Conservation (phyloP, 179 eudicot species). For the Beta lomatogona region DNA sequence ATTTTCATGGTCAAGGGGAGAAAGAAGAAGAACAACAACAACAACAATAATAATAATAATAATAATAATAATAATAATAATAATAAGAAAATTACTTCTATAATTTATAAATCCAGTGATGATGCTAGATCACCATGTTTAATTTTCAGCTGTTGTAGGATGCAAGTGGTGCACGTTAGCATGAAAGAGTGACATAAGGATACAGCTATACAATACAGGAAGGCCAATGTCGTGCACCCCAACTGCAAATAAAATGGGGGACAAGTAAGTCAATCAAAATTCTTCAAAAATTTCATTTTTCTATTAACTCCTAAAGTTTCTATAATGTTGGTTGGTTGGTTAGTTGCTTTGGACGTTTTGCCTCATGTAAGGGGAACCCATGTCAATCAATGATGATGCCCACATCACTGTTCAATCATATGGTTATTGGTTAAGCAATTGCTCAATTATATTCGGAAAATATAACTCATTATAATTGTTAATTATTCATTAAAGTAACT, state of each 20-base stretch:
- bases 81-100: too few relatives aligned
- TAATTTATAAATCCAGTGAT: too few relatives aligned
- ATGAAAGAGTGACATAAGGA: constrained; percentile 21
- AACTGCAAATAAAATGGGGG: constrained; percentile 24
- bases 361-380: not conserved
- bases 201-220: constrained; percentile 18
- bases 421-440: too few relatives aligned
- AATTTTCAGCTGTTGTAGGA: constrained; percentile 7
- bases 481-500: too few relatives aligned
- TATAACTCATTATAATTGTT: too few relatives aligned
- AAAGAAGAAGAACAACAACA: too few relatives aligned
- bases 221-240: constrained; percentile 31
- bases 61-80: too few relatives aligned
- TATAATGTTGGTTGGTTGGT: not conserved
- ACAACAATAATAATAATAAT: too few relatives aligned
- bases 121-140: not conserved
- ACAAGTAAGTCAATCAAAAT: constrained; percentile 17
- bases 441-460: too few relatives aligned
- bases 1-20: too few relatives aligned
- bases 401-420: too few relatives aligned
- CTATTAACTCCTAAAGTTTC: too few relatives aligned
- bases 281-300: not conserved
- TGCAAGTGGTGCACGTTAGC: constrained; percentile 25
- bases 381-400: not conserved
- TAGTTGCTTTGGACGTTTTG: constrained; percentile 11